Conservation (phyloP, 75 land plant species). For the Cunninghamia lanceolata region DNA sequence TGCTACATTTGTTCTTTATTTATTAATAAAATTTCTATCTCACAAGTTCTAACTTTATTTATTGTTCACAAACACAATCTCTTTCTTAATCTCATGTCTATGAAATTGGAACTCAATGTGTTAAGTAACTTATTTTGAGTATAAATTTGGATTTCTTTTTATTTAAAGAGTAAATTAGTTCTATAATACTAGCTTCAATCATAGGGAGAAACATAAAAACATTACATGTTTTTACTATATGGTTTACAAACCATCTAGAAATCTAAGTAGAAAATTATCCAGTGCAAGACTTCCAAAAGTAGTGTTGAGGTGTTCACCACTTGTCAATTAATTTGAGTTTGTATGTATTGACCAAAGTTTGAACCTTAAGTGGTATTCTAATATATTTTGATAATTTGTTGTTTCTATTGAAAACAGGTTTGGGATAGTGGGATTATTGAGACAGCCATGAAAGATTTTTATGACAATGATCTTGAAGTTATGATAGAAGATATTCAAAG, state of each 20-base stretch:
- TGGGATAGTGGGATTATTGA: slow-evolving; percentile 57
- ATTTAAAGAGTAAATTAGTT: too few relatives aligned
- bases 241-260: background rate
- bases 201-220: background rate
- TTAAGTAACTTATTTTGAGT: too few relatives aligned
- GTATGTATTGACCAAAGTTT: background rate
- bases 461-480: slow-evolving; percentile 16
- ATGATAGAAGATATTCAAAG: slow-evolving; percentile 34
- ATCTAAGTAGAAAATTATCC: background rate
- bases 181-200: background rate
- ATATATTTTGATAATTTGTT: background rate
- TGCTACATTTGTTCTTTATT: too few relatives aligned
- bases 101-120: too few relatives aligned
- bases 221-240: background rate
- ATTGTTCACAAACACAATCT: too few relatives aligned
- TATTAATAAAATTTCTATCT: too few relatives aligned
- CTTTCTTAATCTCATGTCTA: too few relatives aligned
- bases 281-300: background rate
- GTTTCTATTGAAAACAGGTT: slow-evolving; percentile 23
- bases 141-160: too few relatives aligned
- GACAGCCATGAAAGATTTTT: slow-evolving; percentile 34
- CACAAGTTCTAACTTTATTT: too few relatives aligned
- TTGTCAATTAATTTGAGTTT: background rate
- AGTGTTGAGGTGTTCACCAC: background rate
- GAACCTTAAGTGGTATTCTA: background rate